Evolutionary conservation across 192 early-diverging fungal genomes (phyloP).

Genomic region (Chytriomyces hyalinus): DNA sequence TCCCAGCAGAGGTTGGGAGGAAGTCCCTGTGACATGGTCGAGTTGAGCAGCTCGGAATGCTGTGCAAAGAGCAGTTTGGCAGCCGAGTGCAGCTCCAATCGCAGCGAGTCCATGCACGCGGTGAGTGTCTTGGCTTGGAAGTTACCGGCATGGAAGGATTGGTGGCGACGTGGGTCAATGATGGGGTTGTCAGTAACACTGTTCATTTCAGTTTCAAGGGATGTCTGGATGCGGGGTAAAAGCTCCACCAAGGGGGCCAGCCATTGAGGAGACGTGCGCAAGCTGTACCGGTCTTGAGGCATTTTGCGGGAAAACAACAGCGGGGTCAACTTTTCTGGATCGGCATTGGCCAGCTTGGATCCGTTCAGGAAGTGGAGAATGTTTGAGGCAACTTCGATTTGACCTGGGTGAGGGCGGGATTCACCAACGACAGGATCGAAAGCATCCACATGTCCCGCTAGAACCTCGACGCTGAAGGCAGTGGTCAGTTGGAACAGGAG

Average conservation of each 20-base stretch:
- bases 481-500: constrained; percentile 10
- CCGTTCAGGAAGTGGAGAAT: constrained; percentile 7
- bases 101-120: constrained; percentile 12
- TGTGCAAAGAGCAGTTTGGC: constrained; percentile 10
- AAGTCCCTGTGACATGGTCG: constrained; percentile 9
- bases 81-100: background rate
- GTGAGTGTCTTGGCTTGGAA: constrained; percentile 14
- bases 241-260: constrained; percentile 2
- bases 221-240: background rate
- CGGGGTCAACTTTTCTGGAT: background rate
- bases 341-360: background rate
- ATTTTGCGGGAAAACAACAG: background rate
- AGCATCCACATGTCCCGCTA: constrained; percentile 18
- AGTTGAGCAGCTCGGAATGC: constrained; percentile 19
- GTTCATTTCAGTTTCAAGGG: constrained; percentile 8
- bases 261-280: constrained; percentile 20
- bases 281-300: constrained; percentile 17
- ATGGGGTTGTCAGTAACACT: constrained; percentile 18
- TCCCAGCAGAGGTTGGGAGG: too few species aligned
- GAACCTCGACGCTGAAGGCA: constrained; percentile 18
- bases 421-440: constrained; percentile 14
- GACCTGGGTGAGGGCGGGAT: constrained; percentile 15
- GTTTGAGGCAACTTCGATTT: constrained; percentile 12
- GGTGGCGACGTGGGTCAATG: background rate
- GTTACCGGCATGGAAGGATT: constrained; percentile 12